Conservation (phyloP, 768 basidiomycete genomes). For the Leccinum pellstonianum region DNA sequence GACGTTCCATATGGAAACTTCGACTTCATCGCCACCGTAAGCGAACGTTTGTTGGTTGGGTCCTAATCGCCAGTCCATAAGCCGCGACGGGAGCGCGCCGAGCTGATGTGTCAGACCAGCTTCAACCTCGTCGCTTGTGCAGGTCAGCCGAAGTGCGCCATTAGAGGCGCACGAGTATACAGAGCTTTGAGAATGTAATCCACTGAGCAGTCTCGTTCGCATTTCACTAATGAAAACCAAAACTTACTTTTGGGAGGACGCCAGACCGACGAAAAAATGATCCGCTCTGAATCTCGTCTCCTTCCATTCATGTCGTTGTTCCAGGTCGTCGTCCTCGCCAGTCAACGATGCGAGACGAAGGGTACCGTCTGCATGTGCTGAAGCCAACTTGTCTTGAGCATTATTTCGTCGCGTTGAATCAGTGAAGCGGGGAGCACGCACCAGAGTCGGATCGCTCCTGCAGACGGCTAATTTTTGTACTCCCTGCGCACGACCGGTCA, state of each 20-base stretch:
- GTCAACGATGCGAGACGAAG: slow-evolving; percentile 43
- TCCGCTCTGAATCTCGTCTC: slow-evolving; percentile 56
- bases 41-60: slow-evolving; percentile 55
- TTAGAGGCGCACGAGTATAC: slow-evolving; percentile 74
- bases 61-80: slow-evolving; percentile 67
- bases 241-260: slow-evolving; percentile 47
- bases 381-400: slow-evolving; percentile 57
- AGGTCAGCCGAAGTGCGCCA: slow-evolving; percentile 61
- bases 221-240: background rate
- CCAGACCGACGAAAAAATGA: slow-evolving; percentile 63
- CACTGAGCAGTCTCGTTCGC: slow-evolving; percentile 3
- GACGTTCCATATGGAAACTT: slow-evolving; percentile 76
- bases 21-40: slow-evolving; percentile 86
- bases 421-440: slow-evolving; percentile 29
- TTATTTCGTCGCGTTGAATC: slow-evolving; percentile 18
- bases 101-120: slow-evolving; percentile 22
- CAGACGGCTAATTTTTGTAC: slow-evolving; percentile 41
- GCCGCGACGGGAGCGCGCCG: slow-evolving; percentile 60
- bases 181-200: slow-evolving; percentile 24
- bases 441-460: slow-evolving; percentile 35
- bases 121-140: slow-evolving; percentile 28
- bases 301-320: slow-evolving; percentile 53
- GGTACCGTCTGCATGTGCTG: slow-evolving; percentile 63
- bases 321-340: slow-evolving; percentile 42
- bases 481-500: slow-evolving; percentile 34